These are phyloP conservation scores for Amoebophrya sp. DNA, from an alignment of 169 alveolate species.

Conservation along the genomic window DNA sequence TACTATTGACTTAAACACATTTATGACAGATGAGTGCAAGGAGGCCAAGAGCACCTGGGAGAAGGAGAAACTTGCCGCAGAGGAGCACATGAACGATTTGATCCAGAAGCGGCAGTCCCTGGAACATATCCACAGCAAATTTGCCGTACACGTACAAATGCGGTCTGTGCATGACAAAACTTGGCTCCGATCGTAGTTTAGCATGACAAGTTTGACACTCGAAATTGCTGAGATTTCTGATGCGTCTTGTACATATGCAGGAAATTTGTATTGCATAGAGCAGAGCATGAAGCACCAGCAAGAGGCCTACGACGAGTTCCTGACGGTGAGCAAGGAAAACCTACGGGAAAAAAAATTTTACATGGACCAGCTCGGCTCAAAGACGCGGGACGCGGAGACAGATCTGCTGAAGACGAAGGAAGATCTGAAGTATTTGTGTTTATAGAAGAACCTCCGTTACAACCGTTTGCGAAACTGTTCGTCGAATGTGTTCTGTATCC, in stretches of 20 bases:
- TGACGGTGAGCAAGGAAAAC: neutral
- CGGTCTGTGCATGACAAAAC: too few species aligned
- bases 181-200: too few species aligned
- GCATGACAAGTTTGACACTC: too few species aligned
- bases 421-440: constrained; percentile 2
- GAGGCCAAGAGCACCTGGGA: constrained; percentile 1
- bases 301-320: neutral
- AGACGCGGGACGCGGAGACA: neutral
- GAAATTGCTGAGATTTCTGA: too few species aligned
- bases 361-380: neutral
- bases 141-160: too few species aligned
- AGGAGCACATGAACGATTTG: constrained; percentile 26
- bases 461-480: too few species aligned
- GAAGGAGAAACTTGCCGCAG: neutral
- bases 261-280: too few species aligned
- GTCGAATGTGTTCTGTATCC: too few species aligned
- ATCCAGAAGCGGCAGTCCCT: neutral
- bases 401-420: neutral
- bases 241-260: too few species aligned
- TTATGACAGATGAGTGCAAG: constrained; percentile 22
- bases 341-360: neutral
- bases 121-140: too few species aligned
- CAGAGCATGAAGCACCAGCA: neutral
- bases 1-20: too few species aligned
- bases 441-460: too few species aligned